These are phyloP conservation scores for Xylaria hypoxylon DNA, from an alignment of 2,329 filamentous ascomycete genomes.

Conservation along the genomic window DNA sequence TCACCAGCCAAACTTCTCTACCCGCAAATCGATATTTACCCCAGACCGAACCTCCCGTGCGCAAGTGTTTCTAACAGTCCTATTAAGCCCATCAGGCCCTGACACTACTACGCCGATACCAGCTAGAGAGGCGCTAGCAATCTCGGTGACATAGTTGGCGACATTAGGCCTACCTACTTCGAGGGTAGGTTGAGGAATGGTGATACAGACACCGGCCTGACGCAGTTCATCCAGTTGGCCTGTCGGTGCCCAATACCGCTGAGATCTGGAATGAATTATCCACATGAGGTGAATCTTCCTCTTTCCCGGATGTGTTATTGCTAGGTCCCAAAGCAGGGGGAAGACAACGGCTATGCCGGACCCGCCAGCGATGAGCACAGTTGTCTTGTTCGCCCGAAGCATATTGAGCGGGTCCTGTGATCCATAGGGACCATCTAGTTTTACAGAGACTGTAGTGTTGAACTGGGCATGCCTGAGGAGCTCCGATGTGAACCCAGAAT, in stretches of 20 bases:
- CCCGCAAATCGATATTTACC: conserved; percentile 61
- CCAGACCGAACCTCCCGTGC: conserved; percentile 62
- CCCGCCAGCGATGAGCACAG: conserved; percentile 70
- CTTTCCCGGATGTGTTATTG: conserved; percentile 43
- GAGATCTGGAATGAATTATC: conserved; percentile 66
- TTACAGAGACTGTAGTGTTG: conserved; percentile 58
- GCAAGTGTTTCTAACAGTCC: conserved; percentile 69
- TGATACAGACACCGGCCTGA: conserved; percentile 62
- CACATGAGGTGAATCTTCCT: conserved; percentile 65
- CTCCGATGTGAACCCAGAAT: conserved; percentile 68
- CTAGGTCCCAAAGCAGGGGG: conserved; percentile 67
- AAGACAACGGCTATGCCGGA: conserved; percentile 74
- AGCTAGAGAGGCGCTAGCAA: conserved; percentile 47
- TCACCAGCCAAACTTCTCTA: conserved; percentile 78
- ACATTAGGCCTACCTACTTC: conserved; percentile 67
- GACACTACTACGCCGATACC: conserved; percentile 59
- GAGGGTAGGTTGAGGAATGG: conserved; percentile 65
- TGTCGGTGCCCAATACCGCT: conserved; percentile 65
- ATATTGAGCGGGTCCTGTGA: conserved; percentile 66
- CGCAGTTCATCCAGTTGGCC: conserved; percentile 62
- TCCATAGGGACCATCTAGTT: conserved; percentile 75
- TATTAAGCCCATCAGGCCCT: conserved; percentile 71
- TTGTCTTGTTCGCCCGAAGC: conserved; percentile 60
- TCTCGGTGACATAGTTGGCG: conserved; percentile 55
- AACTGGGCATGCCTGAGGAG: conserved; percentile 64